phyloP scores from a whole-genome alignment of 306 rosid genomes.

The apple (Malus domestica) region DNA sequence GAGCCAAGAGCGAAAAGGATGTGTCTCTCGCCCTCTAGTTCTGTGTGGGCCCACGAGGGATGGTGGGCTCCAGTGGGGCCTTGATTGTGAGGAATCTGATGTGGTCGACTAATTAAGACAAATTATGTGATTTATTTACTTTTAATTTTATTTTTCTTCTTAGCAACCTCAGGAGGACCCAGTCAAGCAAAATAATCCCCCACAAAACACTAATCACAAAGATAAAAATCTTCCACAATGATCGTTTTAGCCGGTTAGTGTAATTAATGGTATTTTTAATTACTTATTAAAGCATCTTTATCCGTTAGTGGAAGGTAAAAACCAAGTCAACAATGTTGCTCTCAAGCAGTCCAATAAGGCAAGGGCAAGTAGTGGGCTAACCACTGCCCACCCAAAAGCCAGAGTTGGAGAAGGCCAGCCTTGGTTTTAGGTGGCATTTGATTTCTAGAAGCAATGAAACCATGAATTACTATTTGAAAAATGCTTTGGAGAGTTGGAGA shows the following conservation, averaged over 20 bases:
- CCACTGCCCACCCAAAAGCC: too few species aligned
- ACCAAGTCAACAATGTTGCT: too few species aligned
- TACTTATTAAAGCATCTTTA: background rate
- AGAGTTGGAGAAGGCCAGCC: too few species aligned
- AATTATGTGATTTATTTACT: background rate
- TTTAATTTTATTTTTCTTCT: too few species aligned
- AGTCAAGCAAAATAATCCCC: conserved; percentile 6
- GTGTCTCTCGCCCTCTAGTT: background rate
- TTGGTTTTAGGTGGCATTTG: background rate
- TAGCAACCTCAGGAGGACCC: background rate
- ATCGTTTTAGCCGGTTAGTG: background rate
- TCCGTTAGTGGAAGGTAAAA: accelerated
- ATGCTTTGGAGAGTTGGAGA: too few species aligned
- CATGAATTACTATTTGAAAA: background rate
- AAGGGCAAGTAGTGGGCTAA: too few species aligned
- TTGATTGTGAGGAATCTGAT: background rate
- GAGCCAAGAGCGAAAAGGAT: background rate
- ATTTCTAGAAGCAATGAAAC: too few species aligned
- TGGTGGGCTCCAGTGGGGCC: background rate
- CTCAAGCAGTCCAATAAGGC: too few species aligned
- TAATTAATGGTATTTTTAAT: background rate
- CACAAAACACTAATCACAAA: background rate
- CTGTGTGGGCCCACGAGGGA: background rate
- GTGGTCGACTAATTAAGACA: background rate
- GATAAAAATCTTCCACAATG: background rate